These are phyloP conservation scores for Coleophoma cylindrospora DNA, from an alignment of 2,329 filamentous ascomycete genomes.

Conservation along the genomic window DNA sequence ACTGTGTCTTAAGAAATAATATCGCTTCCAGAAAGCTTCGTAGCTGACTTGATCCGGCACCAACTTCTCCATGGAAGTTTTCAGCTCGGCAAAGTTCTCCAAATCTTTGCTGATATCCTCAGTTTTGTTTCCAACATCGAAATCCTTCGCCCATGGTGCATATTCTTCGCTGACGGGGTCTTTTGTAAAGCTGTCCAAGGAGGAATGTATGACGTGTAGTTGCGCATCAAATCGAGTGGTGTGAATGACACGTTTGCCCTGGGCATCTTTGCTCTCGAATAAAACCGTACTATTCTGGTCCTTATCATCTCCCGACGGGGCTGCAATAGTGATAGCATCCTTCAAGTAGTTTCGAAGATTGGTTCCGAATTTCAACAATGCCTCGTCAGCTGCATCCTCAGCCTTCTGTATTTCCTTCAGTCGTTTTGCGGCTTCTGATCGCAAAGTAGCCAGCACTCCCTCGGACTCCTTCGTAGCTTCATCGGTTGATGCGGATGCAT, in stretches of 20 bases:
- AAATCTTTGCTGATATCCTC: slow-evolving; percentile 76
- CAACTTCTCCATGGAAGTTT: slow-evolving; percentile 86
- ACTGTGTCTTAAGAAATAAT: slow-evolving; percentile 90
- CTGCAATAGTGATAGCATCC: slow-evolving; percentile 84
- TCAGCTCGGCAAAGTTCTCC: slow-evolving; percentile 79
- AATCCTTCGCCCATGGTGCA: slow-evolving; percentile 64
- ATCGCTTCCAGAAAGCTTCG: slow-evolving; percentile 84
- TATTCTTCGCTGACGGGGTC: slow-evolving; percentile 76
- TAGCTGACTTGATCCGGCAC: slow-evolving; percentile 95
- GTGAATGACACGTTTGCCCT: slow-evolving; percentile 90
- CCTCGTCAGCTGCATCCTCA: slow-evolving; percentile 94
- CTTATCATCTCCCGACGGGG: slow-evolving; percentile 51
- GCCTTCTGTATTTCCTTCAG: slow-evolving; percentile 86
- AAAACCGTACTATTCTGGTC: slow-evolving; percentile 59
- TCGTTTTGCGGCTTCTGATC: slow-evolving; percentile 71
- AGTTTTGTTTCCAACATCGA: slow-evolving; percentile 81
- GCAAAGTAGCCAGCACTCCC: slow-evolving; percentile 71
- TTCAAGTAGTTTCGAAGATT: slow-evolving; percentile 86
- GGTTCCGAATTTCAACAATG: slow-evolving; percentile 82
- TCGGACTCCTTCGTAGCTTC: slow-evolving; percentile 44
- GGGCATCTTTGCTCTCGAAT: slow-evolving; percentile 90
- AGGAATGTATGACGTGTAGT: slow-evolving; percentile 90
- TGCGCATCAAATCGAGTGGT: slow-evolving; percentile 93
- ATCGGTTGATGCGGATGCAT: slow-evolving; percentile 34
- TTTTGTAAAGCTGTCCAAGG: slow-evolving; percentile 72